Percentiles rank a stretch among this genome's conserved stretches.
Conservation (phyloP, 2,329 filamentous ascomycete species). For the Aplosporella prunicola region DNA sequence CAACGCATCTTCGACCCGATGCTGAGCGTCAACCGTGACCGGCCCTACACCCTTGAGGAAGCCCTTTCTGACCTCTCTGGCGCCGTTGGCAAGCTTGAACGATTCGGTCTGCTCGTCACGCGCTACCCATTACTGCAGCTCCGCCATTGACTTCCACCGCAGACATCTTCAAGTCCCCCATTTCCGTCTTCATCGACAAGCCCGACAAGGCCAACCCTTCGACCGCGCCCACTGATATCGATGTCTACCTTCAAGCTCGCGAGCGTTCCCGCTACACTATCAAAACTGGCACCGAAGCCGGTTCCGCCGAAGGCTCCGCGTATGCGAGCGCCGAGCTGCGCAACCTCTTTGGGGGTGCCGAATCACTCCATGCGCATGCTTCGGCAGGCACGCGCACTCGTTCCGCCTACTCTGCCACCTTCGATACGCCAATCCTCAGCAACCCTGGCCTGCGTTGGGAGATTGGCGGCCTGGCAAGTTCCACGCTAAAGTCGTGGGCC, state of each 20-base stretch:
- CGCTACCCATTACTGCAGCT: background rate
- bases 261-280: conserved; percentile 78
- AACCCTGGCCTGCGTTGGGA: conserved; percentile 75
- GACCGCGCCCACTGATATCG: conserved; percentile 66
- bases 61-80: conserved; percentile 63
- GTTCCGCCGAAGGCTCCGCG: conserved; percentile 86
- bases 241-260: conserved; percentile 65
- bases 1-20: conserved; percentile 71
- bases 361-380: conserved; percentile 78
- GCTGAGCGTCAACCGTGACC: conserved; percentile 56
- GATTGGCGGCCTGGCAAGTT: conserved; percentile 70
- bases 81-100: conserved; percentile 63
- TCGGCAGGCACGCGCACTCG: conserved; percentile 82
- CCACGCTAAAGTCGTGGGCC: conserved; percentile 84
- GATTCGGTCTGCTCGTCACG: conserved; percentile 60
- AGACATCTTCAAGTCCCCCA: conserved; percentile 82
- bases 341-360: conserved; percentile 90
- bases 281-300: conserved; percentile 90
- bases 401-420: conserved; percentile 79
- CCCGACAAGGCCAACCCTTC: conserved; percentile 59
- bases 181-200: conserved; percentile 73
- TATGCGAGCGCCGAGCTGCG: conserved; percentile 80
- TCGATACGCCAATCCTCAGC: conserved; percentile 73
- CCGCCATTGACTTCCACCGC: conserved; percentile 14
- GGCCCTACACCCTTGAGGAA: conserved; percentile 68